These are phyloP conservation scores for Candida nonsorbophila DNA, from an alignment of 805 yeast species.

Conservation along the genomic window DNA sequence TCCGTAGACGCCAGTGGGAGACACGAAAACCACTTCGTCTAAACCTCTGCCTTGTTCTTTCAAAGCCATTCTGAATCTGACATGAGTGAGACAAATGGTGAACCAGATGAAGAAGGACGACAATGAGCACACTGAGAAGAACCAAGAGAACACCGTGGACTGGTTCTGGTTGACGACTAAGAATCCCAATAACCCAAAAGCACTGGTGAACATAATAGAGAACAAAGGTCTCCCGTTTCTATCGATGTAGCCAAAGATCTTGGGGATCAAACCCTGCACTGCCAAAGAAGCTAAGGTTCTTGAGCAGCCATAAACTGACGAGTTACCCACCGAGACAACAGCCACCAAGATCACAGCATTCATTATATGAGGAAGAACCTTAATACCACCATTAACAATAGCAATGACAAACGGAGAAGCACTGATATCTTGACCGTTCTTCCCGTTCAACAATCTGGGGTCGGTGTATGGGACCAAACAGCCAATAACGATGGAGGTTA, in stretches of 20 bases:
- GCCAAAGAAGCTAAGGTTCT: slow-evolving; percentile 66
- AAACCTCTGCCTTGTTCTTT: slow-evolving; percentile 27
- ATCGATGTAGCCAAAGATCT: slow-evolving; percentile 34
- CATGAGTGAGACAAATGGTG: slow-evolving; percentile 33
- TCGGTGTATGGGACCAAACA: slow-evolving; percentile 48
- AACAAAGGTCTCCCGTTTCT: slow-evolving; percentile 37
- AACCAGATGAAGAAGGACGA: slow-evolving; percentile 40
- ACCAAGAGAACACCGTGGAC: slow-evolving; percentile 35
- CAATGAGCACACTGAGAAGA: slow-evolving; percentile 36
- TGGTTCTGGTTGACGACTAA: slow-evolving; percentile 25
- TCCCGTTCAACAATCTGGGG: slow-evolving; percentile 42
- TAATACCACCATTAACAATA: slow-evolving; percentile 54
- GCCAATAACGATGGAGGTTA: slow-evolving; percentile 29
- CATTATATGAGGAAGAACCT: slow-evolving; percentile 65
- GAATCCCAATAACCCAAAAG: slow-evolving; percentile 36
- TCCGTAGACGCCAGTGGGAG: slow-evolving; percentile 34
- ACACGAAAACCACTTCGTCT: slow-evolving; percentile 30
- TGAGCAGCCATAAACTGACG: slow-evolving; percentile 66
- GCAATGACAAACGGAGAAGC: slow-evolving; percentile 79
- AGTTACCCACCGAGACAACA: slow-evolving; percentile 72
- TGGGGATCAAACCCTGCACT: slow-evolving; percentile 64
- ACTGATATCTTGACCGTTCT: slow-evolving; percentile 44
- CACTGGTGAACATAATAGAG: slow-evolving; percentile 24
- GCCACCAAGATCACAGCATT: slow-evolving; percentile 71
- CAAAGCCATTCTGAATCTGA: slow-evolving; percentile 38